Evolutionary conservation across 1,284 basidiomycete genomes (phyloP), one percentile per base, ranked within the genome.

Genomic region (Ustilago bromivora): DNA sequence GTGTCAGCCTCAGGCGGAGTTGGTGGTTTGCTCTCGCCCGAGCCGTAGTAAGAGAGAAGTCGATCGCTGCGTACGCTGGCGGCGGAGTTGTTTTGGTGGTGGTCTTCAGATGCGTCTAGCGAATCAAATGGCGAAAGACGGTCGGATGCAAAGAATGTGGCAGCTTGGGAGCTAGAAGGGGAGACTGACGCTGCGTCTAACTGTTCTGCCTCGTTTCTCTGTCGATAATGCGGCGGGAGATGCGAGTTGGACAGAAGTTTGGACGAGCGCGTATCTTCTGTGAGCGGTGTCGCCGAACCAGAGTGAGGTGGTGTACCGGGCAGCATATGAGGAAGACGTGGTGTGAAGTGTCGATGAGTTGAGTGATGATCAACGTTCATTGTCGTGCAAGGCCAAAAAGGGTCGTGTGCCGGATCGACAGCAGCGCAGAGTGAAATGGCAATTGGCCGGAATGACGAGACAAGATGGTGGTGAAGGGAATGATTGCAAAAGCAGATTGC

Each of bases 11-110:
- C 56, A 34, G 66, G 66, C 43, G 71, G 71, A 32, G 71, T 69
- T 10, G 62, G 71, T 31, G 66, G 62, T 56, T 70, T 74, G 55
- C 55, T 66, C 61, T 73, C 71, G 58, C 58, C 57, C n/a, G 71
- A 43, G 51, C 68, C 66, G 71, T 73, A 73, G 38, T 68, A 73
- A 4, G 71, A 73, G 12, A 73, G 38, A 12, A 66, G 71, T 6
- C 53, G 57, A 28, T 19, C 19, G 54, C 49, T 68, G 17, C 61
- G 65, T 8, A 57, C 2, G 46, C 34, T 41, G 43, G 47, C 41
- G 43, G 47, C 57, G 2, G 41, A 51, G 34, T 2, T 54, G 23
- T 5, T 34, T 3, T 28, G 51, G n/a, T 58, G 53, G 10, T 28
- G 6, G 17, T 32, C n/a, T 28, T 38, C 15, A 17, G 15, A 15